A percentile compares a stretch with the other conserved stretches of the same genome.
phyloP scores from a whole-genome alignment of 148 eudicot genomes.

The Nyssa sinensis region DNA sequence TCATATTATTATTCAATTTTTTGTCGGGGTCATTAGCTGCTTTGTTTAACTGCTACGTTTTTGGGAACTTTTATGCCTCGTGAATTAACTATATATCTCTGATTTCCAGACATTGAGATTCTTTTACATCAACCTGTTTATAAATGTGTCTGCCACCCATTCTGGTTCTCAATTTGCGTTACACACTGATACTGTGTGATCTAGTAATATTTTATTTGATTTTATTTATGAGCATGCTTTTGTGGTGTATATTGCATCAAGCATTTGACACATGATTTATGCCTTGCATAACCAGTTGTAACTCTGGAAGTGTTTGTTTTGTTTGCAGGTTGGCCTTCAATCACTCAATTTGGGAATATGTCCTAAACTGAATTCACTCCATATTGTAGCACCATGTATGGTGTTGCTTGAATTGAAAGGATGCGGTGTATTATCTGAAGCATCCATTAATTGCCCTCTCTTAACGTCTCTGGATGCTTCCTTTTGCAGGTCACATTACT shows the following conservation, averaged over 20 bases:
- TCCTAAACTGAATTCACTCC: slow-evolving; percentile 74
- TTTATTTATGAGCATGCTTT: not conserved
- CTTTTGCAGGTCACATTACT: slow-evolving; percentile 69
- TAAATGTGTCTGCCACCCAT: no score
- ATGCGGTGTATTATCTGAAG: slow-evolving; percentile 92
- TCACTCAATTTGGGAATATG: slow-evolving; percentile 91
- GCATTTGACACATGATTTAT: not conserved
- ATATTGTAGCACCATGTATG: slow-evolving; percentile 75
- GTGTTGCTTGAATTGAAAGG: slow-evolving; percentile 90
- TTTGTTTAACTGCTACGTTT: no score
- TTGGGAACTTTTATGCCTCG: no score
- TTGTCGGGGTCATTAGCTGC: no score
- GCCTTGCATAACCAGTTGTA: not conserved
- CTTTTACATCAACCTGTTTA: no score
- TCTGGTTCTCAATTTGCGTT: no score
- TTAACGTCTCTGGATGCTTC: slow-evolving; percentile 90
- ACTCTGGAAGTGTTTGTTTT: slow-evolving; percentile 6
- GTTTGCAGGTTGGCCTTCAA: slow-evolving; percentile 79
- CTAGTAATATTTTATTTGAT: not conserved
- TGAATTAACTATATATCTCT: no score
- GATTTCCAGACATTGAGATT: no score
- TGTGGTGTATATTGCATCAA: no score
- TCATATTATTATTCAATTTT: no score
- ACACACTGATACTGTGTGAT: no score
- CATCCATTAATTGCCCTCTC: slow-evolving; percentile 72